Conservation (phyloP, 2,329 filamentous ascomycete genomes). For the Fusarium austroafricanum region DNA sequence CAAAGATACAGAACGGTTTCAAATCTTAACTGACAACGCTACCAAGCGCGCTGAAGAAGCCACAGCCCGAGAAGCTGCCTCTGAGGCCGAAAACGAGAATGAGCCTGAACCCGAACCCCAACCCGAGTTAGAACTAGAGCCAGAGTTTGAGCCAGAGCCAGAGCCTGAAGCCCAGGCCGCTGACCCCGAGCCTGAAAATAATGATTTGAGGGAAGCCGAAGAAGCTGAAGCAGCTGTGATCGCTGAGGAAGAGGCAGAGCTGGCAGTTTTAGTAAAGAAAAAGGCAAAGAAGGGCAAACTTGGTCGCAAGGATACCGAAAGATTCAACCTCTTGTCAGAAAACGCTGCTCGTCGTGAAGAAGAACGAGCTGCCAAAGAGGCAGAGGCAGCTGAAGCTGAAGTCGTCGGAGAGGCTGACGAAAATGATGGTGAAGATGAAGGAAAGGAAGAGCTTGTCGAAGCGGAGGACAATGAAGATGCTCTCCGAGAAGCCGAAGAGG, state of each 20-base stretch:
- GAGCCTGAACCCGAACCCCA: conserved; percentile 46
- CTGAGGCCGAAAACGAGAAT: conserved; percentile 48
- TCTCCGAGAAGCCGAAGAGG: conserved; percentile 39
- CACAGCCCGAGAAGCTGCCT: conserved; percentile 29
- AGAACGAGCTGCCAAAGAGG: conserved; percentile 42
- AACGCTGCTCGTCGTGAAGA: conserved; percentile 33
- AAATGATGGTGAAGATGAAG: conserved; percentile 20
- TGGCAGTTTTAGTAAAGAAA: conserved; percentile 53
- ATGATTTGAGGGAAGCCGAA: conserved; percentile 33
- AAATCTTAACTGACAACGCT: conserved; percentile 20
- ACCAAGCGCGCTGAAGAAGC: conserved; percentile 26
- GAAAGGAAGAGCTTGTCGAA: conserved; percentile 13
- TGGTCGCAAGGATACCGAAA: conserved; percentile 41
- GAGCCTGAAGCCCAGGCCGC: conserved; percentile 36
- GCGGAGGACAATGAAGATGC: conserved; percentile 7
- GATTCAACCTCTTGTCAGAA: conserved; percentile 27
- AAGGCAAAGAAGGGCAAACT: conserved; percentile 51
- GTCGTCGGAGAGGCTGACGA: conserved; percentile 43
- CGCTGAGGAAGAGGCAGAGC: conserved; percentile 53
- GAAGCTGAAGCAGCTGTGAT: conserved; percentile 44
- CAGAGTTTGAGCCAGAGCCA: conserved; percentile 1
- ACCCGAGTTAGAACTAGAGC: conserved; percentile 28
- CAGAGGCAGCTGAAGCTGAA: conserved; percentile 24
- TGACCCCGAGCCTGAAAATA: conserved; percentile 41
- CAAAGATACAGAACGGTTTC: conserved; percentile 39